A percentile compares a stretch with the other conserved stretches of the same genome.
Conservation (phyloP, 2,329 filamentous ascomycete genomes). For the Clarireedia paspali region DNA sequence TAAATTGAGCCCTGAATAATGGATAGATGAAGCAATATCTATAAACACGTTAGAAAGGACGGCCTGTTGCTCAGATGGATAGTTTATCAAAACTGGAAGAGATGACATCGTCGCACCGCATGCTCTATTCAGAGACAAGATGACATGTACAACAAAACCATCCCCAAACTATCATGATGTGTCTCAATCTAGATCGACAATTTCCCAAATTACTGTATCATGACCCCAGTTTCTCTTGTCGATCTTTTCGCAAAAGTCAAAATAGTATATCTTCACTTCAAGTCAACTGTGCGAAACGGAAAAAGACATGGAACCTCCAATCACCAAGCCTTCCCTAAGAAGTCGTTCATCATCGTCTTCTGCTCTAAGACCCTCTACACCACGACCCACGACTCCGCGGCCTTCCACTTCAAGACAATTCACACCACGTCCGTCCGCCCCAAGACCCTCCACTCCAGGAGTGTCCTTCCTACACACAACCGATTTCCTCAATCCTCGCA, state of each 20-base stretch:
- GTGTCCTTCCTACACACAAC: not conserved
- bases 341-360: too few species aligned
- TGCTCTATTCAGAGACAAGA: too few species aligned
- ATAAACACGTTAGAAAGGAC: too few species aligned
- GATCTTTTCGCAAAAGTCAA: not conserved
- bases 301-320: not conserved
- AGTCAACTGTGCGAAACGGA: not conserved
- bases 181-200: not conserved
- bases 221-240: not conserved
- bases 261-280: not conserved
- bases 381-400: not conserved
- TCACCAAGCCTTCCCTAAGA: not conserved
- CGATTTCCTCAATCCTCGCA: not conserved
- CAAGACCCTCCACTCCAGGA: slow-evolving; percentile 1
- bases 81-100: too few species aligned
- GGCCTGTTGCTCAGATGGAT: too few species aligned
- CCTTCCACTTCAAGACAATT: not conserved
- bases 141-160: not conserved
- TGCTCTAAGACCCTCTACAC: too few species aligned
- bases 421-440: not conserved
- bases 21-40: too few species aligned
- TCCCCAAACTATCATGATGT: not conserved
- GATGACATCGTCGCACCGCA: too few species aligned
- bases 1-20: too few species aligned
- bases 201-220: not conserved